Evolutionary conservation across 2,329 filamentous ascomycete species (phyloP).

Genomic region (Daldinia sp.): DNA sequence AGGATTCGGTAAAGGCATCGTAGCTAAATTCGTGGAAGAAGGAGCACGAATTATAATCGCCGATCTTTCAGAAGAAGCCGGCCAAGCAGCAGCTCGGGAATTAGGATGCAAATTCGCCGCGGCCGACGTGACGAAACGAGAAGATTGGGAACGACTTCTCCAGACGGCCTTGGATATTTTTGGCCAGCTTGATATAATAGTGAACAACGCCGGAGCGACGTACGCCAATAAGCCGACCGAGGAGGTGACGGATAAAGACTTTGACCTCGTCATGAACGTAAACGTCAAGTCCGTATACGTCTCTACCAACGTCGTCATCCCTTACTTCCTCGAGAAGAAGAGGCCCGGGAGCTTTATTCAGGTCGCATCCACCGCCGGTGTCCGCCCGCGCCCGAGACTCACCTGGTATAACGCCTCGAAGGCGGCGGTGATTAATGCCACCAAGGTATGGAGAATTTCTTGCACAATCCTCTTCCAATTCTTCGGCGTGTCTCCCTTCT

Average conservation of each 20-base stretch:
- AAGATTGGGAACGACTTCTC: constrained; percentile 62
- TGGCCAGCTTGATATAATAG: constrained; percentile 63
- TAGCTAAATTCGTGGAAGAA: constrained; percentile 65
- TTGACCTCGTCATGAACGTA: constrained; percentile 71
- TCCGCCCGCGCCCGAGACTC: constrained; percentile 66
- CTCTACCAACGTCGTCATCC: constrained; percentile 66
- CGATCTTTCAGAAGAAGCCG: constrained; percentile 65
- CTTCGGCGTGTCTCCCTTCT: neutral
- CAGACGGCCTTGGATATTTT: constrained; percentile 55
- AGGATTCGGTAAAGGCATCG: constrained; percentile 71
- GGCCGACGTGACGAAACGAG: constrained; percentile 60
- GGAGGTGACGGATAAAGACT: constrained; percentile 71
- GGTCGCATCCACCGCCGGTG: constrained; percentile 70
- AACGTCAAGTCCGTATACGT: constrained; percentile 74
- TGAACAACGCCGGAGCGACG: constrained; percentile 68
- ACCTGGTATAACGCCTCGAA: constrained; percentile 78
- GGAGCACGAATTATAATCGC: constrained; percentile 69
- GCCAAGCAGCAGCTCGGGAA: constrained; percentile 56
- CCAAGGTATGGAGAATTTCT: constrained; percentile 47
- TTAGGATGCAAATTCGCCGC: constrained; percentile 54
- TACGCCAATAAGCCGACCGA: constrained; percentile 70
- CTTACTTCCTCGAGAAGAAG: constrained; percentile 65
- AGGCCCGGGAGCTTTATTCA: constrained; percentile 70
- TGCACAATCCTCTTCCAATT: neutral
- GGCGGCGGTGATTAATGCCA: constrained; percentile 68